phyloP scores from a whole-genome alignment of 192 early-diverging fungal species.

The Backusella sp. region DNA sequence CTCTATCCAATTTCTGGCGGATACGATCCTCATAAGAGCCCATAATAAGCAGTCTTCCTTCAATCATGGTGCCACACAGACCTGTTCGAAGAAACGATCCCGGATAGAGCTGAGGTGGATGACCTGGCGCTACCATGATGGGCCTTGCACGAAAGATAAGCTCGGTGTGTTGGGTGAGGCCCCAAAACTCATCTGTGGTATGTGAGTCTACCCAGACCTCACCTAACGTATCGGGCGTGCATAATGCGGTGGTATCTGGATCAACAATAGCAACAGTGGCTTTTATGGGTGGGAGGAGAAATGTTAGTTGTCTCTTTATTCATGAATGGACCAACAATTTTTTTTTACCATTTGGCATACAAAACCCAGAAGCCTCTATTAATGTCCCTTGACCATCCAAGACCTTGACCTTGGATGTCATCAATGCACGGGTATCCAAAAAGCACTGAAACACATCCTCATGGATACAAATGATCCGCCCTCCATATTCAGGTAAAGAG shows the following conservation, averaged over 20 bases:
- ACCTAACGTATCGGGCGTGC: constrained; percentile 67
- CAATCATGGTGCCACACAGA: constrained; percentile 64
- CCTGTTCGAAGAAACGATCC: constrained; percentile 69
- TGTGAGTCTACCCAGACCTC: constrained; percentile 80
- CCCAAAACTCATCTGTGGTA: constrained; percentile 69
- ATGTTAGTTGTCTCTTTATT: not conserved
- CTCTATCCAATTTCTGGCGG: constrained; percentile 34
- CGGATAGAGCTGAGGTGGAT: constrained; percentile 25
- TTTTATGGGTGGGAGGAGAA: not conserved
- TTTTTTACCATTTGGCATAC: constrained; percentile 50
- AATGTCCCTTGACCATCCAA: constrained; percentile 30
- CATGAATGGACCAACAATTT: too few species aligned
- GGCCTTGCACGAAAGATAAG: constrained; percentile 70
- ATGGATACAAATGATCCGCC: constrained; percentile 64
- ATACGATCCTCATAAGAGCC: constrained; percentile 75
- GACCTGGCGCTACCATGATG: constrained; percentile 33
- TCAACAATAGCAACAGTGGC: constrained; percentile 75
- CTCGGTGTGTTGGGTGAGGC: constrained; percentile 66
- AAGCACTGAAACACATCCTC: constrained; percentile 63
- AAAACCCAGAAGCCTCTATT: constrained; percentile 47
- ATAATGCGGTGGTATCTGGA: constrained; percentile 72
- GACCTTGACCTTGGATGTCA: constrained; percentile 54
- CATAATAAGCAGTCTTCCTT: constrained; percentile 67
- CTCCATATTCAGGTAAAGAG: constrained; percentile 72
- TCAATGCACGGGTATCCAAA: constrained; percentile 62